Evolutionary conservation across 495 filamentous ascomycete genomes (phyloP).

Genomic region (Xylaria curta): DNA sequence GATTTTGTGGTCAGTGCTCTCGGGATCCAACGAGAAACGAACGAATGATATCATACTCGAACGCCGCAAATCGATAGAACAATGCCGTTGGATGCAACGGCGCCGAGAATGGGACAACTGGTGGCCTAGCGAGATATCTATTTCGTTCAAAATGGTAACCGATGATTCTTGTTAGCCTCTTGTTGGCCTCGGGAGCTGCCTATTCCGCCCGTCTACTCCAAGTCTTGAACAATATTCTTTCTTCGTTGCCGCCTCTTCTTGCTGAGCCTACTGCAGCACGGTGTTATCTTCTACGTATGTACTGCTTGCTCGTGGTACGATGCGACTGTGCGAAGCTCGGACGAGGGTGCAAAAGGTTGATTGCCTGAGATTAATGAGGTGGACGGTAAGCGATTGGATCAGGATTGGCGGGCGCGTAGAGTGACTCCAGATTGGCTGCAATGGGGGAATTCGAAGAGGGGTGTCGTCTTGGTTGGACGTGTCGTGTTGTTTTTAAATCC

Average conservation of each 20-base stretch:
- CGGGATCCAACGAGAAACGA: background rate
- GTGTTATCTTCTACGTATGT: conserved; percentile 20
- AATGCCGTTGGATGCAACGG: conserved; percentile 10
- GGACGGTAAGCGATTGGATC: conserved; percentile 34
- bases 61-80: background rate
- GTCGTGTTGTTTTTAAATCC: conserved; percentile 26
- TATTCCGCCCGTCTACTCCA: background rate
- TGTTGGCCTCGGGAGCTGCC: background rate
- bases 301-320: conserved; percentile 22
- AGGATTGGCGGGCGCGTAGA: conserved; percentile 31
- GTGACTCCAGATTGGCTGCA: conserved; percentile 38
- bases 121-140: background rate
- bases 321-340: conserved; percentile 24
- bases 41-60: background rate
- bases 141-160: conserved; percentile 11
- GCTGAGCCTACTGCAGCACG: conserved; percentile 7
- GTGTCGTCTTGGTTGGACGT: conserved; percentile 22
- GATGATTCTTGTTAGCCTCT: conserved; percentile 6
- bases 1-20: background rate
- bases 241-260: background rate
- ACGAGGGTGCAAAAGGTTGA: conserved; percentile 33
- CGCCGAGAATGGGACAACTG: background rate
- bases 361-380: conserved; percentile 37
- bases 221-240: background rate
- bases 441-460: conserved; percentile 15